These are phyloP conservation scores for Cyclocybe cylindracea DNA, from an alignment of 768 basidiomycete species.

Conservation along the genomic window DNA sequence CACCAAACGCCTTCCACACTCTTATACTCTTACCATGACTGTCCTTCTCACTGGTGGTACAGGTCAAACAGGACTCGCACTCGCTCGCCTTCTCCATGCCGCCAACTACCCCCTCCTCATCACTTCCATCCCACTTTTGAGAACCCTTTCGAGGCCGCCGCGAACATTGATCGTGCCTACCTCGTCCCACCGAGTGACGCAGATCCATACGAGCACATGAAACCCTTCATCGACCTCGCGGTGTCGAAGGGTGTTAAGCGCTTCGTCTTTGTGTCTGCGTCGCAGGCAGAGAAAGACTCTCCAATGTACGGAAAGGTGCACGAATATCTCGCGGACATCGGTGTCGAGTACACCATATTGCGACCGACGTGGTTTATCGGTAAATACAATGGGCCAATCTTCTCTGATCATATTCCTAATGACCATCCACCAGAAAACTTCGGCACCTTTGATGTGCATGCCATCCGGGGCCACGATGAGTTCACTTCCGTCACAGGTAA, in stretches of 20 bases:
- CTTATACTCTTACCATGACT: constrained; percentile 21
- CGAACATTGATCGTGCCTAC: constrained; percentile 17
- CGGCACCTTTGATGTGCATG: background rate
- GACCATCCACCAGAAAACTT: constrained; percentile 18
- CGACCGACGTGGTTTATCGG: constrained; percentile 24
- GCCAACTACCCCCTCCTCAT: constrained; percentile 26
- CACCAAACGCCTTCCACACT: too few species aligned
- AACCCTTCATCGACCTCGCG: constrained; percentile 29
- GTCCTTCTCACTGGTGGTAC: constrained; percentile 37
- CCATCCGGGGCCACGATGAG: constrained; percentile 11
- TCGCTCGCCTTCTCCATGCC: constrained; percentile 26
- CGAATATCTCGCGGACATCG: constrained; percentile 16
- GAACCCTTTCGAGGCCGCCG: constrained; percentile 22
- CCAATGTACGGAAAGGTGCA: constrained; percentile 17
- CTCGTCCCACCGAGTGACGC: constrained; percentile 16
- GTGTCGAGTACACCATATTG: constrained; percentile 21
- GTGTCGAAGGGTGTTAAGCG: constrained; percentile 28
- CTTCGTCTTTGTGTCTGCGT: constrained; percentile 27
- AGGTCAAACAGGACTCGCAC: constrained; percentile 27
- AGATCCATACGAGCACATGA: constrained; percentile 15
- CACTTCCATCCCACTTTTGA: constrained; percentile 25
- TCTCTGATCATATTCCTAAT: constrained; percentile 3
- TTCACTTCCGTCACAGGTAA: constrained; percentile 18
- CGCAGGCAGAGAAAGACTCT: constrained; percentile 1
- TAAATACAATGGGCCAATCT: background rate